A percentile compares a stretch with the other conserved stretches of the same genome.
Evolutionary conservation across 2,329 filamentous ascomycete species (phyloP).

Genomic region (Aspergillus sp.): DNA sequence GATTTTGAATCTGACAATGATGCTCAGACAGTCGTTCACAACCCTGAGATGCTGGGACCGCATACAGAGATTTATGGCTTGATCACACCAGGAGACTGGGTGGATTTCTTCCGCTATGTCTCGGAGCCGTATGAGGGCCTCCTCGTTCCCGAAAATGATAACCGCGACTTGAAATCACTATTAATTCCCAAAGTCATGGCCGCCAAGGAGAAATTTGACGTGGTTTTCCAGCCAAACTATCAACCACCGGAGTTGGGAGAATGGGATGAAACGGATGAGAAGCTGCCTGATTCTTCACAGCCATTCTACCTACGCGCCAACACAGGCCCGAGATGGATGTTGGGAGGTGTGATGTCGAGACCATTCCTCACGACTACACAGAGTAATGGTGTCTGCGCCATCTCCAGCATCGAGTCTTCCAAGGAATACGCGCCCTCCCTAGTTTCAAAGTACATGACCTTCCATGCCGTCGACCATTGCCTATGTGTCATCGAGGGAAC

Average conservation of each 20-base stretch:
- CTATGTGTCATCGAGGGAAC: slow-evolving; percentile 47
- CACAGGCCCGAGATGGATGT: slow-evolving; percentile 30
- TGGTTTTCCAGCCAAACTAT: slow-evolving; percentile 49
- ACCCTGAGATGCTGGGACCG: slow-evolving; percentile 50
- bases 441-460: slow-evolving; percentile 37
- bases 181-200: slow-evolving; percentile 54
- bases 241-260: slow-evolving; percentile 36
- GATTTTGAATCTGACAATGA: background rate
- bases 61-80: slow-evolving; percentile 53
- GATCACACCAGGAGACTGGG: slow-evolving; percentile 55
- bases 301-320: slow-evolving; percentile 51
- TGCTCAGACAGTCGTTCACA: slow-evolving; percentile 47
- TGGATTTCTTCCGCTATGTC: slow-evolving; percentile 58
- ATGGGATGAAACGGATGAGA: slow-evolving; percentile 20
- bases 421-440: slow-evolving; percentile 31
- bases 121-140: slow-evolving; percentile 49
- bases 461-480: slow-evolving; percentile 49
- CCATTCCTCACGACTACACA: slow-evolving; percentile 49
- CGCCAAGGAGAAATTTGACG: slow-evolving; percentile 53
- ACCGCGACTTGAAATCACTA: slow-evolving; percentile 47
- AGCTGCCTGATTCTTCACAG: slow-evolving; percentile 17
- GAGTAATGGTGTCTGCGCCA: slow-evolving; percentile 47
- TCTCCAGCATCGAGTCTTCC: slow-evolving; percentile 47
- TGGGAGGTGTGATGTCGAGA: slow-evolving; percentile 28
- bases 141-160: slow-evolving; percentile 48